These are phyloP conservation scores for Manihot esculenta DNA, from an alignment of 441 rosid genomes.

Conservation along the genomic window DNA sequence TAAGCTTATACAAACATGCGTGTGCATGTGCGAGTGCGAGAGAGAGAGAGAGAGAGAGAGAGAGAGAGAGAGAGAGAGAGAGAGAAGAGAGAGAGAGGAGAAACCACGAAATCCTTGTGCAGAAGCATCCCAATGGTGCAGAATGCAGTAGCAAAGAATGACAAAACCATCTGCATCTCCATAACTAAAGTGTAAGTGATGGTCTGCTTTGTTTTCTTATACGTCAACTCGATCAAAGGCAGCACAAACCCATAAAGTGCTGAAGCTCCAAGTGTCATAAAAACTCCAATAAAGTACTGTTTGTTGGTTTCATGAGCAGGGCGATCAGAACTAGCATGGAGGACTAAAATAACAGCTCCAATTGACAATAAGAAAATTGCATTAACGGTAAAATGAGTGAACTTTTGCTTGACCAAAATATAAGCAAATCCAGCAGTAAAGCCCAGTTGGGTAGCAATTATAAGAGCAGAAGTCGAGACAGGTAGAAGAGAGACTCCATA, in stretches of 20 bases:
- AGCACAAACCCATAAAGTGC: constrained; percentile 53
- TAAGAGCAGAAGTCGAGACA: constrained; percentile 47
- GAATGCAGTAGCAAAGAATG: constrained; percentile 50
- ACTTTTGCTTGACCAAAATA: constrained; percentile 51
- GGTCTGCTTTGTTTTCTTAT: constrained; percentile 53
- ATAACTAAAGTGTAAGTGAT: constrained; percentile 53
- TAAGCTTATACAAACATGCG: too few species aligned
- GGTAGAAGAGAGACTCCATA: constrained; percentile 51
- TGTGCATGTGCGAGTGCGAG: neutral
- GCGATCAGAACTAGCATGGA: constrained; percentile 42
- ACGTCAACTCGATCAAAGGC: constrained; percentile 55
- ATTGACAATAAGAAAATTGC: constrained; percentile 38
- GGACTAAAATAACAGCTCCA: constrained; percentile 35
- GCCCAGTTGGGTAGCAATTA: constrained; percentile 44
- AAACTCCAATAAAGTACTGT: constrained; percentile 39
- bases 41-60: neutral
- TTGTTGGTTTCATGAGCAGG: constrained; percentile 39
- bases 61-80: neutral
- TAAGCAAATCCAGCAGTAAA: constrained; percentile 52
- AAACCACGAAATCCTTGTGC: constrained; percentile 50
- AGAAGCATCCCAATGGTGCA: constrained; percentile 51
- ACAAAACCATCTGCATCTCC: constrained; percentile 58
- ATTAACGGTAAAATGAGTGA: constrained; percentile 44
- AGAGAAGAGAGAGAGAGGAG: neutral
- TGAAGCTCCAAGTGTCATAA: constrained; percentile 49